These are phyloP conservation scores for Penicillium macrosclerotiorum DNA, from an alignment of 495 filamentous ascomycete genomes.

Conservation along the genomic window DNA sequence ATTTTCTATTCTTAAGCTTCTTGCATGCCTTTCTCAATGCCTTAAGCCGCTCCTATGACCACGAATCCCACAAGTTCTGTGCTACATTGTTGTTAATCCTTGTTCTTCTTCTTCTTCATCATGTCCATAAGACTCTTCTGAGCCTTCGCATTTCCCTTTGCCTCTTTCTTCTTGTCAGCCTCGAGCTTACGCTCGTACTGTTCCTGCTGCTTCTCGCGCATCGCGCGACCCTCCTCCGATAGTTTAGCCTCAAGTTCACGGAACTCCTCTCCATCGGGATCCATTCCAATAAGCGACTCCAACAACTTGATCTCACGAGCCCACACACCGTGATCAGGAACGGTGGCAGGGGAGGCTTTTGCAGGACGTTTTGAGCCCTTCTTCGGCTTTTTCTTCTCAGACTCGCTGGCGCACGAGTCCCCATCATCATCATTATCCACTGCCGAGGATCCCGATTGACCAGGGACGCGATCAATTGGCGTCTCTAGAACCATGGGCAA, in stretches of 20 bases:
- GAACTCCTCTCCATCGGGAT: constrained; percentile 70
- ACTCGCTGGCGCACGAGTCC: constrained; percentile 22
- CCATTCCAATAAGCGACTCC: constrained; percentile 82
- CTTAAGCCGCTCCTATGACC: too few species aligned
- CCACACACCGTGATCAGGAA: constrained; percentile 76
- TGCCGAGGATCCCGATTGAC: neutral
- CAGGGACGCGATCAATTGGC: constrained; percentile 68
- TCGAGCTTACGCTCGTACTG: constrained; percentile 70
- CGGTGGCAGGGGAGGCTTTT: constrained; percentile 23
- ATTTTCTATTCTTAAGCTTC: too few species aligned
- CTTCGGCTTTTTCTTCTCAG: constrained; percentile 20
- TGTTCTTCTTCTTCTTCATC: constrained; percentile 28
- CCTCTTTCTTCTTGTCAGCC: constrained; percentile 56
- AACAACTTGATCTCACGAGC: constrained; percentile 85
- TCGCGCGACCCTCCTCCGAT: constrained; percentile 62
- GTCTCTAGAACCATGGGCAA: constrained; percentile 94
- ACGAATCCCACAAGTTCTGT: neutral
- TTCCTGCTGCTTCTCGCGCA: constrained; percentile 71
- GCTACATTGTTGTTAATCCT: neutral
- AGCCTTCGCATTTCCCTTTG: constrained; percentile 34
- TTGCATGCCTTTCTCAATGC: too few species aligned
- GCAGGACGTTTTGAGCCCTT: constrained; percentile 26
- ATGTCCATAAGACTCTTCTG: constrained; percentile 46
- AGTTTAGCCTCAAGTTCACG: constrained; percentile 58
- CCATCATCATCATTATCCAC: constrained; percentile 10